A percentile compares a stretch with the other conserved stretches of the same genome.
Conservation (phyloP, 2,329 filamentous ascomycete species). For the Hyphodiscus sp. region DNA sequence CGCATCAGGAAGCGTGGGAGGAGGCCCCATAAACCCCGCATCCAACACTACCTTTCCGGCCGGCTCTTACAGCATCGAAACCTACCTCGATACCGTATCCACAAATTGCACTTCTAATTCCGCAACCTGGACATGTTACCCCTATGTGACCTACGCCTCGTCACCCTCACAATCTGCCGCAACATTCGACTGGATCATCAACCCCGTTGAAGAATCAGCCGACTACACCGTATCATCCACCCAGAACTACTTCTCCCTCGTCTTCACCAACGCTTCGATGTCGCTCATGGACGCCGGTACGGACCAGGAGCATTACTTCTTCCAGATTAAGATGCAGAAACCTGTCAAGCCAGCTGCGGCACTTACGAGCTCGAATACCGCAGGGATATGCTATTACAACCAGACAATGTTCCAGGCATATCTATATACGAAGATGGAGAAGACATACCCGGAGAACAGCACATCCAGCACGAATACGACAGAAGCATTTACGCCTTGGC, state of each 20-base stretch:
- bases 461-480: slow-evolving; percentile 26
- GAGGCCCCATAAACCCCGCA: slow-evolving; percentile 10
- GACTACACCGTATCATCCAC: slow-evolving; percentile 49
- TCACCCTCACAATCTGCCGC: slow-evolving; percentile 36
- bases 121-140: slow-evolving; percentile 56
- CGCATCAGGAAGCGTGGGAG: slow-evolving; percentile 11
- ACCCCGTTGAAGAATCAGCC: slow-evolving; percentile 30
- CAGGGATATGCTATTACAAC: slow-evolving; percentile 52
- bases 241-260: slow-evolving; percentile 48
- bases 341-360: slow-evolving; percentile 42
- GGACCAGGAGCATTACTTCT: slow-evolving; percentile 49
- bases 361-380: slow-evolving; percentile 38
- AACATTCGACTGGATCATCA: slow-evolving; percentile 58
- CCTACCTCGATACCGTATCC: slow-evolving; percentile 46
- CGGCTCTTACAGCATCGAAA: slow-evolving; percentile 55
- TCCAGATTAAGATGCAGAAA: slow-evolving; percentile 48
- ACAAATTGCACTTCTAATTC: slow-evolving; percentile 53
- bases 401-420: slow-evolving; percentile 48
- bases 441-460: slow-evolving; percentile 34
- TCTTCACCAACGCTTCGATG: slow-evolving; percentile 47
- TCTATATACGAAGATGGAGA: slow-evolving; percentile 51
- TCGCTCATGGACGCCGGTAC: slow-evolving; percentile 41
- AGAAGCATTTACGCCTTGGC: slow-evolving; percentile 41
- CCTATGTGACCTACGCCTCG: slow-evolving; percentile 44
- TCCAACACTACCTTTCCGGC: slow-evolving; percentile 43